Conservation (phyloP, 1,284 basidiomycete species). For the Paramarasmius palmivorus region DNA sequence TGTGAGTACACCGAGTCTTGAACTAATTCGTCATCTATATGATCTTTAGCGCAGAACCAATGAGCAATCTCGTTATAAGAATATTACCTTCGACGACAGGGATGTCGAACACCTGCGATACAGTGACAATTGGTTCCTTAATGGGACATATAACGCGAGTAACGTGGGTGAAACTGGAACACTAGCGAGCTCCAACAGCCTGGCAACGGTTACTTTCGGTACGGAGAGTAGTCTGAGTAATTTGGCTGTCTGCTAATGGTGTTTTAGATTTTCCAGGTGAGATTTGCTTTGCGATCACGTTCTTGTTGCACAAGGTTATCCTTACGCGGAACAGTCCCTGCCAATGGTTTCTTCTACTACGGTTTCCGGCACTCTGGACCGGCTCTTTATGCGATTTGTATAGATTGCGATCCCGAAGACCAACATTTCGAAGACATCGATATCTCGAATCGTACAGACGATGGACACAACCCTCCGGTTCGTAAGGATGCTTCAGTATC, state of each 20-base stretch:
- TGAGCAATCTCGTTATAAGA: slow-evolving; percentile 12
- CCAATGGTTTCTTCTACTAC: slow-evolving; percentile 29
- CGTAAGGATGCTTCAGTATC: neutral
- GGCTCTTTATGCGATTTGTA: slow-evolving; percentile 11
- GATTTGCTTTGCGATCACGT: too few species aligned
- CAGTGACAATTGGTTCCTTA: slow-evolving; percentile 22
- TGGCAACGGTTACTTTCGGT: slow-evolving; percentile 29
- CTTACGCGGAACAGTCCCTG: too few species aligned
- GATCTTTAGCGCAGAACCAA: too few species aligned
- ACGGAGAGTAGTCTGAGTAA: neutral
- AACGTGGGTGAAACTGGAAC: slow-evolving; percentile 27
- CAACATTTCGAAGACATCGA: too few species aligned
- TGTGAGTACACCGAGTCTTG: too few species aligned
- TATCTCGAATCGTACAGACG: too few species aligned
- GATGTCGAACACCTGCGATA: slow-evolving; percentile 21
- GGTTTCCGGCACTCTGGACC: slow-evolving; percentile 23
- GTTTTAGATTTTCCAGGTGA: slow-evolving; percentile 15
- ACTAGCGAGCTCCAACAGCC: slow-evolving; percentile 22
- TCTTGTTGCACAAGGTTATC: too few species aligned
- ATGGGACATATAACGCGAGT: slow-evolving; percentile 26
- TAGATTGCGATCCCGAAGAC: too few species aligned
- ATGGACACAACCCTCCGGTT: too few species aligned
- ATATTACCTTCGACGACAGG: slow-evolving; percentile 26
- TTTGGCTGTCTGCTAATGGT: neutral
- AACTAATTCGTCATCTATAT: too few species aligned